These are phyloP conservation scores for Holtermanniella nyarrowii DNA, from an alignment of 768 basidiomycete genomes.

Conservation along the genomic window DNA sequence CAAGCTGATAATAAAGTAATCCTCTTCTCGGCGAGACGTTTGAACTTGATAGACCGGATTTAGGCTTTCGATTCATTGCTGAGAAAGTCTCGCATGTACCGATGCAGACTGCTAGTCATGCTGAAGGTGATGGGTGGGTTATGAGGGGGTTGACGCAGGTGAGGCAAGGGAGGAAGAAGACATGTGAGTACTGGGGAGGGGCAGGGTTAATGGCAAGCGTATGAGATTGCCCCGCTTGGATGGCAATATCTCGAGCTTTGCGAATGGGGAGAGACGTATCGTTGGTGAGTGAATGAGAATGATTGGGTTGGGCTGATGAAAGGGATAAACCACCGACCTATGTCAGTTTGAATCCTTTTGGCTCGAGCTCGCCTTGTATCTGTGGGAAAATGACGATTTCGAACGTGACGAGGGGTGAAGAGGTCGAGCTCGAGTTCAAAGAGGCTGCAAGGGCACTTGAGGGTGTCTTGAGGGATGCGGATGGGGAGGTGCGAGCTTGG, in stretches of 20 bases:
- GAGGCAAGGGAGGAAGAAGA: neutral
- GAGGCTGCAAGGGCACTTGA: neutral
- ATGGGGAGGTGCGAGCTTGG: neutral
- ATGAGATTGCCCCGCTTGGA: conserved; percentile 71
- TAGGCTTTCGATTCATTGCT: conserved; percentile 50
- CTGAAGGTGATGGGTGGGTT: conserved; percentile 68
- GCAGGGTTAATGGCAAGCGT: neutral
- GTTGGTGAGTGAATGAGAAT: conserved; percentile 50
- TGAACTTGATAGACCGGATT: conserved; percentile 63
- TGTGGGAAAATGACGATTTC: neutral
- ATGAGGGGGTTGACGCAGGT: conserved; percentile 39
- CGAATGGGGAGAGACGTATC: conserved; percentile 50
- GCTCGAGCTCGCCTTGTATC: neutral
- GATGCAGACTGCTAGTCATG: conserved; percentile 66
- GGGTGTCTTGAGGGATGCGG: neutral
- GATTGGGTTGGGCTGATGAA: conserved; percentile 5
- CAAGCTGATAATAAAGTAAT: conserved; percentile 68
- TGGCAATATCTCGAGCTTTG: conserved; percentile 56
- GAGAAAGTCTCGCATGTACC: conserved; percentile 84
- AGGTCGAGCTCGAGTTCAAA: neutral
- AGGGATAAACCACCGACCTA: conserved; percentile 6
- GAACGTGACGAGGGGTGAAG: neutral
- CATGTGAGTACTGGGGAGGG: neutral
- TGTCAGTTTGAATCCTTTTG: conserved; percentile 1
- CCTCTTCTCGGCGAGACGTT: conserved; percentile 84